Evolutionary conservation across 2,329 filamentous ascomycete species (phyloP).

Genomic region (Cercospora canescens): DNA sequence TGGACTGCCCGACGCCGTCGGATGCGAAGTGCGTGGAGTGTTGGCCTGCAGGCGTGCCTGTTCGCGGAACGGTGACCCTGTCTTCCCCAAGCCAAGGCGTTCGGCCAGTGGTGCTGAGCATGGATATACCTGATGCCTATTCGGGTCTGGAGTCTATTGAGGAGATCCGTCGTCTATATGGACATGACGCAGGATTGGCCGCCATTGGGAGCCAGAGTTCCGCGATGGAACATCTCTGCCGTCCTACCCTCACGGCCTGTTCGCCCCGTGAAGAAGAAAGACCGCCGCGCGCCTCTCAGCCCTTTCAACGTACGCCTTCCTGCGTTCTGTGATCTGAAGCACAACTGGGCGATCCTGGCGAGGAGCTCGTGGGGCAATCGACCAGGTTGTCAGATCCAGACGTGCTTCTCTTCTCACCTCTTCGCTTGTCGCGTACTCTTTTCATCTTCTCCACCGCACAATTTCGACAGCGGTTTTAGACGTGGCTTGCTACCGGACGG

Average conservation of each 20-base stretch:
- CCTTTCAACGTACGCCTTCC: not conserved
- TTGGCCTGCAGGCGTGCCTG: not conserved
- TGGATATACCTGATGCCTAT: constrained; percentile 5
- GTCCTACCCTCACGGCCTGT: not conserved
- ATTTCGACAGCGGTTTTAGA: not conserved
- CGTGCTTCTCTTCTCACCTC: not conserved
- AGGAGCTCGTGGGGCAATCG: constrained; percentile 1
- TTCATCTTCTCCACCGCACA: not conserved
- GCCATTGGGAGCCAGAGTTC: not conserved
- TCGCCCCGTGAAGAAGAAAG: not conserved
- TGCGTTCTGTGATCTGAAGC: constrained; percentile 8
- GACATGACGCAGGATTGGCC: constrained; percentile 3
- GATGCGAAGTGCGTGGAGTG: not conserved
- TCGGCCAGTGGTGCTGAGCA: constrained; percentile 1
- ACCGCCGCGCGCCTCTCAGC: not conserved
- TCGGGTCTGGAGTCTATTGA: constrained; percentile 1
- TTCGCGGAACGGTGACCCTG: not conserved
- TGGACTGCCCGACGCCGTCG: not conserved
- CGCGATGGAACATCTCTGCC: not conserved
- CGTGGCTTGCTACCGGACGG: not conserved
- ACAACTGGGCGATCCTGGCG: constrained; percentile 10
- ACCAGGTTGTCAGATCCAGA: constrained; percentile 10
- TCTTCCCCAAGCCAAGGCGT: constrained; percentile 5
- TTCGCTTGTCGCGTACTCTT: constrained; percentile 5
- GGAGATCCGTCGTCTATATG: not conserved